Percentiles rank a stretch among this genome's conserved stretches.
These are phyloP conservation scores for Geranomyces michiganensis DNA, from an alignment of 192 early-diverging fungal genomes.

Conservation along the genomic window DNA sequence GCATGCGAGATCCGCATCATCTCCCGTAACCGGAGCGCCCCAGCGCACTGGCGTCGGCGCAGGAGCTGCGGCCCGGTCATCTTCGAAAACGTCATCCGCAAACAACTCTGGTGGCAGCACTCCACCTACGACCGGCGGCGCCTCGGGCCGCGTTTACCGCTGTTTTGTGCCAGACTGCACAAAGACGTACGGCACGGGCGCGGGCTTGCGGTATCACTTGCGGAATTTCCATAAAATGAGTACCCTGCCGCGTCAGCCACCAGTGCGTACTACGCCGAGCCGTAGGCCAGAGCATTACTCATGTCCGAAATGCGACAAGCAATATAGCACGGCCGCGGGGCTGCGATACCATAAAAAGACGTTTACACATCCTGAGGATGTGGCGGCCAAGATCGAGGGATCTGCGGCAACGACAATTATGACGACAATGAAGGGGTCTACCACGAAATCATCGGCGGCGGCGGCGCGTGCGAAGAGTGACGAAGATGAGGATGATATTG, in stretches of 20 bases:
- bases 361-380: slow-evolving; percentile 32
- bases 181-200: slow-evolving; percentile 36
- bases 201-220: slow-evolving; percentile 35
- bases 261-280: slow-evolving; percentile 16
- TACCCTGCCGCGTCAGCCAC: slow-evolving; percentile 25
- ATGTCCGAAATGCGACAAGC: slow-evolving; percentile 31
- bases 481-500: too few relatives aligned
- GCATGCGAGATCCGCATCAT: neutral
- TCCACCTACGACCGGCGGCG: neutral
- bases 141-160: slow-evolving; percentile 26
- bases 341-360: slow-evolving; percentile 41
- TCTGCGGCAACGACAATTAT: too few relatives aligned
- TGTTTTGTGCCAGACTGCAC: slow-evolving; percentile 34
- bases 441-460: too few relatives aligned
- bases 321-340: slow-evolving; percentile 33
- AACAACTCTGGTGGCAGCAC: slow-evolving; percentile 14
- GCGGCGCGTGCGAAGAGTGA: too few relatives aligned
- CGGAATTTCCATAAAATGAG: slow-evolving; percentile 42
- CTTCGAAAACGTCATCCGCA: too few relatives aligned
- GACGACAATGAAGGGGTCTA: too few relatives aligned
- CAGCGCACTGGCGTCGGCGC: neutral
- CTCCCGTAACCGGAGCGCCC: neutral
- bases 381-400: neutral
- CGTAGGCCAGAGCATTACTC: slow-evolving; percentile 31
- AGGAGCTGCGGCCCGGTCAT: neutral